Percentiles rank a stretch among this genome's conserved stretches.
Conservation (phyloP, 129 eudicot species). For the Helianthus tuberosus region DNA sequence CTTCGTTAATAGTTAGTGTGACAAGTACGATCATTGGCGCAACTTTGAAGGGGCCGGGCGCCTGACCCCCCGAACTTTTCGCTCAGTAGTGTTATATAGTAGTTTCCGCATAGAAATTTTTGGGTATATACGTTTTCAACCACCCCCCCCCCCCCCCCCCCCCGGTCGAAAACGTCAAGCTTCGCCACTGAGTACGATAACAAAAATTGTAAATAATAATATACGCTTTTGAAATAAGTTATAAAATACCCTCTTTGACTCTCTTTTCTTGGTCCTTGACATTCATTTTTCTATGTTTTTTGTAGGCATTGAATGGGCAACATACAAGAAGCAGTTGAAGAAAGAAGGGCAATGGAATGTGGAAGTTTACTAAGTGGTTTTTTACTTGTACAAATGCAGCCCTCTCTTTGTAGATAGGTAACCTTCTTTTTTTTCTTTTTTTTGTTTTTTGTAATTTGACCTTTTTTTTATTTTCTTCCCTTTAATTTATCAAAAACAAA, state of each 20-base stretch:
- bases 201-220: not conserved
- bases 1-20: not conserved
- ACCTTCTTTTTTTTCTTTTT: constrained; percentile 16
- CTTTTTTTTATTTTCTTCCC: not conserved
- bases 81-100: no score
- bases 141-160: no score
- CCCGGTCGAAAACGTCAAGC: no score
- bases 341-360: constrained; percentile 97
- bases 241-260: not conserved
- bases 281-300: constrained; percentile 10
- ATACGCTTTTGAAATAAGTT: not conserved
- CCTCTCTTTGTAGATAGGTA: constrained; percentile 68
- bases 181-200: no score
- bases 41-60: no score
- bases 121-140: no score
- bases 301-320: constrained; percentile 81
- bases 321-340: constrained; percentile 87
- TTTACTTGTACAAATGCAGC: constrained; percentile 55
- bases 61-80: no score
- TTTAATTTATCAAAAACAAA: constrained; percentile 8
- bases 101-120: no score
- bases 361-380: constrained; percentile 83
- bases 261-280: constrained; percentile 13
- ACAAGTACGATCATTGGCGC: no score
- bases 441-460: constrained; percentile 35